Base-by-base conservation (phyloP, 176 grass and related monocot species). In the Cenchrus americanus region DNA sequence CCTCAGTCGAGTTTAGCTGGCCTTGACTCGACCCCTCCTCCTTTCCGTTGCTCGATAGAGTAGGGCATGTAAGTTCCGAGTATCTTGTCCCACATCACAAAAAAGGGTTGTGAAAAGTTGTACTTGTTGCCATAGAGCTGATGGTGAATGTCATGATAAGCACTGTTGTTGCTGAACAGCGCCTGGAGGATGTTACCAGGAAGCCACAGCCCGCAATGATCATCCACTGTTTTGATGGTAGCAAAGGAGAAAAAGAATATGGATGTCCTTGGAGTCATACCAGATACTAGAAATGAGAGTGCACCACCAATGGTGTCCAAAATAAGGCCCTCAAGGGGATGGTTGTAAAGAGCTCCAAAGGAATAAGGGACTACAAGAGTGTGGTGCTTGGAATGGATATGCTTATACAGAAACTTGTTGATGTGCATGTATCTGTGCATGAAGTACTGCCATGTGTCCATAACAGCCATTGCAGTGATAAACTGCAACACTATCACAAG, bases 361-460 rank as follows among this genome's bases (percentile, higher is more conserved):
- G 94, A 90, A 46, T 93, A 97, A 69, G 94, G 94, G 22, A 97
- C 94, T 55, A 97, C 84, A 34, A 97, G 86, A 11, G 73, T 87
- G 78, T 97, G 94, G 57, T 97, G 94, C 91, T 91, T 91, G 6
- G 94, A 97, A 66, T 97, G 94, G 64, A 97, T 93, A 76, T 97
- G 94, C 24, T 88, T 91, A 78, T 97, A 93, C 2, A 94, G 44
- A 40, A 97, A 93, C 59, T 91, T 97, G 85, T 97, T 97, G 17
- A 80, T 66, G 87, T 97, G 92, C 92, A 97, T 97, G 80, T 90
- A 97, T 80, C 94, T 80, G 83, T 97, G 94, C 85, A 94, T 92
- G 80, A 97, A 97, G 62, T 97, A 94, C 72, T 97, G 94, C 94
- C 94, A 97, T 78, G 94, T 92, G 49, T 97, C 94, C 92, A 97